Evolutionary conservation across 148 eudicot species (phyloP).

Genomic region (Cornus florida): DNA sequence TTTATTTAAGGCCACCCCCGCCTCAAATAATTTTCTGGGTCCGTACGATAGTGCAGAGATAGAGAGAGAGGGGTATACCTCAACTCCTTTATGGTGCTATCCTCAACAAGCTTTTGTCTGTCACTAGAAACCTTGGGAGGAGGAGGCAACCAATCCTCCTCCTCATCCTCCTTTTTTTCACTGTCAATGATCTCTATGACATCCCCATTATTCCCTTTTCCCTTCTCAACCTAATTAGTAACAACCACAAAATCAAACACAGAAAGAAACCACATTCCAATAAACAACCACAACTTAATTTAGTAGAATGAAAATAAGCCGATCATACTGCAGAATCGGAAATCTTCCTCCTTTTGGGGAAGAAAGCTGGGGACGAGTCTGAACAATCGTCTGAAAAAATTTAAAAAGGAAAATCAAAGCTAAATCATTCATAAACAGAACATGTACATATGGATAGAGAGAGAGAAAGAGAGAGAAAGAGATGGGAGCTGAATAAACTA

Average conservation of each 20-base stretch:
- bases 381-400: conserved; percentile 42
- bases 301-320: neutral
- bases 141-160: conserved; percentile 73
- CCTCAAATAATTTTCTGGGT: too few species aligned
- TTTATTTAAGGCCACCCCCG: too few species aligned
- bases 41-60: too few species aligned
- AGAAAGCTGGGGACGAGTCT: conserved; percentile 41
- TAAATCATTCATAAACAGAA: neutral
- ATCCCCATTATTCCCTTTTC: conserved; percentile 15
- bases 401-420: neutral
- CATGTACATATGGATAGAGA: neutral
- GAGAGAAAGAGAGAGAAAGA: neutral
- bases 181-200: conserved; percentile 36
- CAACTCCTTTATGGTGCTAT: conserved; percentile 63
- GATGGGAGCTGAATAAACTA: neutral
- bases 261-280: neutral
- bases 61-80: conserved; percentile 36
- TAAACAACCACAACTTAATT: neutral
- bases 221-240: conserved; percentile 34
- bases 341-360: conserved; percentile 53
- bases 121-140: conserved; percentile 49
- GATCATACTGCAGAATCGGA: conserved; percentile 25
- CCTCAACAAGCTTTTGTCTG: conserved; percentile 36
- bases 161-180: conserved; percentile 47
- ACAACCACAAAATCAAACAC: neutral